phyloP scores from a whole-genome alignment of 495 filamentous ascomycete genomes.

The Podospora comata region DNA sequence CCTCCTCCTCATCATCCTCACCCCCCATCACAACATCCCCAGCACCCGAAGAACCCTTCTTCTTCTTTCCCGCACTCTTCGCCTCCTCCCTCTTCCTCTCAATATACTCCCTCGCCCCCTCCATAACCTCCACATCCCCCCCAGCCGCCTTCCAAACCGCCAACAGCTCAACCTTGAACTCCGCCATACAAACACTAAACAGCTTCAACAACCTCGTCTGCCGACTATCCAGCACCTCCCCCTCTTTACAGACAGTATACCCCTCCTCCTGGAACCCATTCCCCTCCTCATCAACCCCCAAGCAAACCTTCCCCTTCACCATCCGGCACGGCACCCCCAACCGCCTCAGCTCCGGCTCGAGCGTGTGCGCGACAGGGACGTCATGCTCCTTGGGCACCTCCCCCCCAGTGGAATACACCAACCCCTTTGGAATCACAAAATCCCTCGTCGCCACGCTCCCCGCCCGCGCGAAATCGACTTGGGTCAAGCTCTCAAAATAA shows the following conservation, averaged over 20 bases:
- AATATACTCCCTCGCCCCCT: slow-evolving; percentile 27
- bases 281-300: slow-evolving; percentile 64
- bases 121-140: slow-evolving; percentile 57
- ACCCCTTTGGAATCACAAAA: slow-evolving; percentile 74
- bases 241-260: slow-evolving; percentile 76
- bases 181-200: slow-evolving; percentile 82
- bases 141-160: slow-evolving; percentile 67
- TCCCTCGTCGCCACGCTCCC: slow-evolving; percentile 68
- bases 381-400: slow-evolving; percentile 78
- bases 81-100: slow-evolving; percentile 36
- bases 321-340: slow-evolving; percentile 85
- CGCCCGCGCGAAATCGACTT: slow-evolving; percentile 84
- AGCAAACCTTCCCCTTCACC: slow-evolving; percentile 79
- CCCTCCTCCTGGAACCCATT: slow-evolving; percentile 23
- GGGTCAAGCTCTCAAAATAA: slow-evolving; percentile 65
- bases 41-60: slow-evolving; percentile 20
- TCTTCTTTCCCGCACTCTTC: slow-evolving; percentile 25
- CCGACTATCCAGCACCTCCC: slow-evolving; percentile 75
- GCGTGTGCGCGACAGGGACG: slow-evolving; percentile 76
- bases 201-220: slow-evolving; percentile 93
- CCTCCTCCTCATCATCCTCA: slow-evolving; percentile 20
- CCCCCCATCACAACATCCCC: slow-evolving; percentile 9
- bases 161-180: slow-evolving; percentile 77
- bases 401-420: slow-evolving; percentile 69
- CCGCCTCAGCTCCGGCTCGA: slow-evolving; percentile 83